Evolutionary conservation across 1,284 basidiomycete species (phyloP).

Genomic region (Rhodofomes roseus): DNA sequence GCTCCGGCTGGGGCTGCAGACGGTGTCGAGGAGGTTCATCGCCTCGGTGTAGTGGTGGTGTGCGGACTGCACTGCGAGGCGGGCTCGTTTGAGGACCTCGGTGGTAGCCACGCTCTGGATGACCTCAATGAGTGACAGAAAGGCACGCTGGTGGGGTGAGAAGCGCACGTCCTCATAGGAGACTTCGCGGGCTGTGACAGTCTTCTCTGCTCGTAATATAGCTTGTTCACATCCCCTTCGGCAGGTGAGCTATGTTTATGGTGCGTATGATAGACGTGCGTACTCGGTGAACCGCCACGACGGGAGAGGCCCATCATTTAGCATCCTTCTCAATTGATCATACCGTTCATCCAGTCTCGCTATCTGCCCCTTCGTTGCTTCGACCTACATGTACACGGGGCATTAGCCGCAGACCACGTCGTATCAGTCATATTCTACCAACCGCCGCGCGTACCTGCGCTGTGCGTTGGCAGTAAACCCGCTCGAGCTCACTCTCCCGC

Average conservation of each 20-base stretch:
- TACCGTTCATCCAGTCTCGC: slow-evolving; percentile 17
- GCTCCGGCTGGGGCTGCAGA: slow-evolving; percentile 21
- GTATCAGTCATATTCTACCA: background rate
- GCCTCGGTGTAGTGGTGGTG: slow-evolving; percentile 21
- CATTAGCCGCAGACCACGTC: background rate
- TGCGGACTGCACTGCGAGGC: slow-evolving; percentile 18
- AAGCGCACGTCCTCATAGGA: slow-evolving; percentile 16
- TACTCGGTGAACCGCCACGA: slow-evolving; percentile 18
- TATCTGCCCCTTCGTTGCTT: slow-evolving; percentile 8
- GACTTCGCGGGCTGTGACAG: slow-evolving; percentile 16
- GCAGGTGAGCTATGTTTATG: background rate
- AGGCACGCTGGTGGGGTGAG: too few relatives aligned
- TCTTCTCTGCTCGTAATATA: slow-evolving; percentile 15
- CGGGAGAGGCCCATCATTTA: slow-evolving; percentile 16
- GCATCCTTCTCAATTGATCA: slow-evolving; percentile 13
- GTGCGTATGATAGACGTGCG: background rate
- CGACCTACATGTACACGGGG: slow-evolving; percentile 6
- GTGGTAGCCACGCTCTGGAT: slow-evolving; percentile 16
- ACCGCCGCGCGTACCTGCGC: slow-evolving; percentile 3
- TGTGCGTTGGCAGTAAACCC: background rate
- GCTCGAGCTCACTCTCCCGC: slow-evolving; percentile 4
- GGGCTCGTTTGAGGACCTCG: slow-evolving; percentile 14
- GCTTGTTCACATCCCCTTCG: slow-evolving; percentile 11
- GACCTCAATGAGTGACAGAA: background rate
- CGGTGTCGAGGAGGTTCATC: slow-evolving; percentile 20